Conservation (phyloP, 345 rosid genomes). For the Salix dunnii region DNA sequence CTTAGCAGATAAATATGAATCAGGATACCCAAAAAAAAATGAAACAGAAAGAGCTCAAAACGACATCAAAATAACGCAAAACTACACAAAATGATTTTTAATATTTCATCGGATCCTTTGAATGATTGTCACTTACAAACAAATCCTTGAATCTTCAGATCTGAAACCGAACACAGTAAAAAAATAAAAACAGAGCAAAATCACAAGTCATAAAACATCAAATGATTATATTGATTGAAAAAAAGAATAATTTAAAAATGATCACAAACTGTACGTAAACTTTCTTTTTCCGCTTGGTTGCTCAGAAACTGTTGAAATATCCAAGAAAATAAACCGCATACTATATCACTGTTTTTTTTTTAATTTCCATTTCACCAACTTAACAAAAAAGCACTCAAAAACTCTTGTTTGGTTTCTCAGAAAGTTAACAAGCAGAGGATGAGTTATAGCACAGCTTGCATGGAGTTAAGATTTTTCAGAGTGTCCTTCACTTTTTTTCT, state of each 20-base stretch:
- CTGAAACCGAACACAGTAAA: conserved; percentile 30
- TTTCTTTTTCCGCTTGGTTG: conserved; percentile 15
- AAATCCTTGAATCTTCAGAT: conserved; percentile 46
- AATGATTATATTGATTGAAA: background rate
- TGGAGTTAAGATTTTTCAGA: background rate
- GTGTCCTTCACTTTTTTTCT: conserved; percentile 1
- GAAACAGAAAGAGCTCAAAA: conserved; percentile 21
- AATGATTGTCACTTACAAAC: conserved; percentile 2
- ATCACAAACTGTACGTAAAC: background rate
- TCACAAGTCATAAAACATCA: background rate
- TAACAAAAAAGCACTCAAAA: conserved; percentile 19
- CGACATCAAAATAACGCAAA: background rate
- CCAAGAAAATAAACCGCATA: conserved; percentile 14
- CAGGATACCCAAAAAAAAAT: background rate
- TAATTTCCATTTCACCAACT: background rate
- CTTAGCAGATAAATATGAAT: conserved; percentile 1
- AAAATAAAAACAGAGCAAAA: background rate
- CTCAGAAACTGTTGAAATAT: conserved; percentile 18
- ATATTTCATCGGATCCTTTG: conserved; percentile 5
- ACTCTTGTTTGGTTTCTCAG: background rate
- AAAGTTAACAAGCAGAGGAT: conserved; percentile 20
- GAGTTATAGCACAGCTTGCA: background rate
- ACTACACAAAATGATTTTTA: background rate
- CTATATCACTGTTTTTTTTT: background rate
- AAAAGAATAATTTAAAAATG: background rate